phyloP scores from a whole-genome alignment of 305 asterid species.

The Ilex paraguariensis region DNA sequence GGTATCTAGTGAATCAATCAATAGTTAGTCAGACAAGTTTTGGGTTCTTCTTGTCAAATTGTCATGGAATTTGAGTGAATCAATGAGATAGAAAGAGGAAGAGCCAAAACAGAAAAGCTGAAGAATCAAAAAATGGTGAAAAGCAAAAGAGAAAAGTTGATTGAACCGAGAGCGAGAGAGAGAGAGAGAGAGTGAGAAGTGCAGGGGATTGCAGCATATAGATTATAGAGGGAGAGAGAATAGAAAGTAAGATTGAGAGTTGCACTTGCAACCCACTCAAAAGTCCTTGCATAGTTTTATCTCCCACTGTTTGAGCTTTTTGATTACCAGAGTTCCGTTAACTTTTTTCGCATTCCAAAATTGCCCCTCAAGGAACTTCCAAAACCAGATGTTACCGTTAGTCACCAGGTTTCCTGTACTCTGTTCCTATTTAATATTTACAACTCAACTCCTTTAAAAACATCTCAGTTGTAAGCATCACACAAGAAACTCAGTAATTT shows the following conservation, averaged over 20 bases:
- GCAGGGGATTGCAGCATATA: conserved; percentile 41
- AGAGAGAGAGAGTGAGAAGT: conserved; percentile 18
- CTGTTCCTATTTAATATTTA: not conserved
- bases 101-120: conserved; percentile 32
- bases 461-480: not conserved
- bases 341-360: conserved; percentile 26
- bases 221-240: conserved; percentile 23
- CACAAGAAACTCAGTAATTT: too few relatives aligned
- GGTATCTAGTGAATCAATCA: conserved; percentile 22
- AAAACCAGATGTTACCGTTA: conserved; percentile 41
- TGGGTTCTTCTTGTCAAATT: not conserved
- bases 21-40: not conserved
- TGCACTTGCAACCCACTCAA: conserved; percentile 32
- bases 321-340: conserved; percentile 40
- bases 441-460: not conserved
- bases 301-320: not conserved
- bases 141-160: conserved; percentile 17
- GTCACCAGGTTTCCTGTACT: not conserved
- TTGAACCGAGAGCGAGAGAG: conserved; percentile 16
- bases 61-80: conserved; percentile 20
- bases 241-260: conserved; percentile 15
- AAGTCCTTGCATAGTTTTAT: conserved; percentile 13
- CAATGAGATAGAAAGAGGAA: conserved; percentile 29
- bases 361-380: conserved; percentile 57
- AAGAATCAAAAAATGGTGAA: conserved; percentile 3